Evolutionary conservation across 768 basidiomycete species (phyloP), one percentile per base, ranked within the genome.

Genomic region (Amanita pallidorosea): DNA sequence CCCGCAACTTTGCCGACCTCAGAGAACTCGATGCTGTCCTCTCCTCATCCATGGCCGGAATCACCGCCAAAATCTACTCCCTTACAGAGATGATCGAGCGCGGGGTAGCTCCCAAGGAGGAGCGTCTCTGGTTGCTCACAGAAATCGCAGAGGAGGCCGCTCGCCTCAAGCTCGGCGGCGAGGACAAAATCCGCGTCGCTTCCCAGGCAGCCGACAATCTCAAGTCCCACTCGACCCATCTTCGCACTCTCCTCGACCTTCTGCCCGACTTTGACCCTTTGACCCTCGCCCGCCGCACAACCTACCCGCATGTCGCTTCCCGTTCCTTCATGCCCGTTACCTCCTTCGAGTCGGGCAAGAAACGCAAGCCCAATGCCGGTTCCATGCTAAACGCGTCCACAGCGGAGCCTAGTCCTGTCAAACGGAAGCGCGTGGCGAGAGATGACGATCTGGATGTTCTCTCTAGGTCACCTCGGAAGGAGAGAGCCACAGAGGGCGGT

Each of bases 1-100:
- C 95, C 11, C 83, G 90, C 66, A 85, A 83, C 67, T 89, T 96
- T 65, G 89, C 87, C 9, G 96, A 99, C 75, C 81, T 99, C 49
- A 88, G 93, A 56, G 96, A 99, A 70, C 88, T 99, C 68, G 96
- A 98, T 66, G 96, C 95, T 52, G 96, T 99, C 53, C 79, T 99
- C 58, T 93, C 92, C 57, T 74, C 87, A 40, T 90, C 90, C 55
- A 86, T 95, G 67, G 65, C 80, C 56, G 73, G 78, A 57, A 85
- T 99, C 62, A 91, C 87, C 52, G 58, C 74, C 41, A 91, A 91
- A 67, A 84, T 98, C 56, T 75, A 79, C 52, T 63, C 66, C 35
- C 83, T 99, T 57, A 85, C 83, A 36, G 61, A 70, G 52, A 81
- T 89, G 77, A 81, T 96, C 61, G 83, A 90, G 61, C 71, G 77